phyloP scores from a whole-genome alignment of 208 protist genomes.

The Acanthamoeba royreba region DNA sequence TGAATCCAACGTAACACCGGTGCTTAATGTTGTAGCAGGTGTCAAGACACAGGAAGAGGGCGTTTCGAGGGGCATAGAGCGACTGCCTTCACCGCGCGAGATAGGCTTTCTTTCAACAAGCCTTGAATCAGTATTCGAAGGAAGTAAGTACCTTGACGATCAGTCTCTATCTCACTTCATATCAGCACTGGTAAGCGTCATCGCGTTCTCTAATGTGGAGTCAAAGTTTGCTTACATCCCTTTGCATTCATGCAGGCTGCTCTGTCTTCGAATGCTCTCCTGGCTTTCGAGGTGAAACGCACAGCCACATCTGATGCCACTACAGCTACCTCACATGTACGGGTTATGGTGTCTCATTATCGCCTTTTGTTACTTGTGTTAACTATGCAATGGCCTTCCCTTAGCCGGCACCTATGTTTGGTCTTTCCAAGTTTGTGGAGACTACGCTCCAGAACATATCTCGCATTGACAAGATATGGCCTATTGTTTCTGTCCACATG shows the following conservation, averaged over 20 bases:
- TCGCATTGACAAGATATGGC: conserved; percentile 61
- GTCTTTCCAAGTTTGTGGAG: conserved; percentile 52
- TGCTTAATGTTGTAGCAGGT: neutral
- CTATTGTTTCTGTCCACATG: conserved; percentile 47
- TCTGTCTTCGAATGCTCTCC: neutral
- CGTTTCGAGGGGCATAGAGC: neutral
- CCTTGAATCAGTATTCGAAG: conserved; percentile 17
- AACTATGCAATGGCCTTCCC: neutral
- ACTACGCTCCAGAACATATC: conserved; percentile 49
- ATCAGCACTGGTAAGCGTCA: neutral
- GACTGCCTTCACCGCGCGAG: neutral
- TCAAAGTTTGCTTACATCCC: too few relatives aligned
- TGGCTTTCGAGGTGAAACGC: neutral
- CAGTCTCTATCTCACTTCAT: neutral
- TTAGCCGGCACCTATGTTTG: conserved; percentile 52
- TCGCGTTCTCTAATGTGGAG: neutral
- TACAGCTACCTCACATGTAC: neutral
- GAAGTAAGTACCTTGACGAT: conserved; percentile 18
- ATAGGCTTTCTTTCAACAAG: neutral
- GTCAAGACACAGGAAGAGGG: neutral
- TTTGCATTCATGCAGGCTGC: too few relatives aligned
- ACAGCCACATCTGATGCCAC: neutral
- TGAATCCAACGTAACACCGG: neutral
- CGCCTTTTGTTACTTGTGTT: neutral
- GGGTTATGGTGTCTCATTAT: too few relatives aligned